A percentile compares a stretch with the other conserved stretches of the same genome.
phyloP scores from a whole-genome alignment of 306 rosid genomes.

The Fagus sylvatica region DNA sequence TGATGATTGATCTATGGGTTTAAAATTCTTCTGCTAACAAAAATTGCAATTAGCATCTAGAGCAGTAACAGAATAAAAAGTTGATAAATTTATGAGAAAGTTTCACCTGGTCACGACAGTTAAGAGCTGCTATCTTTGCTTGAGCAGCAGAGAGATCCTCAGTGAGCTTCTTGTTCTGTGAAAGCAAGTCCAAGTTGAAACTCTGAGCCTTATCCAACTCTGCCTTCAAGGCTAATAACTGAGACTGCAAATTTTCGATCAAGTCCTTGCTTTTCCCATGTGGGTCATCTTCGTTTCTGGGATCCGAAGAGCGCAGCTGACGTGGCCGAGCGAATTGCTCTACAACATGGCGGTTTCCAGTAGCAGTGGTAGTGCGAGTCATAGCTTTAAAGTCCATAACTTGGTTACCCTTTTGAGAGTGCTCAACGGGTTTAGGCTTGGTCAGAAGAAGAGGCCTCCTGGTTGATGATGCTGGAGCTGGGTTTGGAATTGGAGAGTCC shows the following conservation, averaged over 20 bases:
- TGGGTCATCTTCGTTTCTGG: conserved; percentile 40
- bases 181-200: conserved; percentile 59
- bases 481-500: conserved; percentile 46
- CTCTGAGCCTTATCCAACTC: conserved; percentile 63
- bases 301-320: conserved; percentile 36
- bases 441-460: conserved; percentile 40
- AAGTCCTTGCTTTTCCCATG: conserved; percentile 50
- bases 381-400: conserved; percentile 37
- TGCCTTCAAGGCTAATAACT: conserved; percentile 57
- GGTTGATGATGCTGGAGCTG: conserved; percentile 35
- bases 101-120: conserved; percentile 50
- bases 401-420: conserved; percentile 55
- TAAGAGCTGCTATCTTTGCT: conserved; percentile 47
- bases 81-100: neutral
- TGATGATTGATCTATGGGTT: conserved; percentile 10
- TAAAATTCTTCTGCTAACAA: neutral
- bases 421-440: conserved; percentile 52
- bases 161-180: conserved; percentile 56
- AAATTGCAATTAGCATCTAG: conserved; percentile 5
- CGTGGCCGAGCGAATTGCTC: conserved; percentile 49
- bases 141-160: conserved; percentile 66
- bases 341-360: conserved; percentile 29
- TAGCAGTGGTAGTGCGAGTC: conserved; percentile 24
- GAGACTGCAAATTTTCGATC: conserved; percentile 58
- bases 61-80: neutral